Evolutionary conservation across 1,284 basidiomycete genomes (phyloP).

Genomic region (Cutaneotrichosporon dermatis): DNA sequence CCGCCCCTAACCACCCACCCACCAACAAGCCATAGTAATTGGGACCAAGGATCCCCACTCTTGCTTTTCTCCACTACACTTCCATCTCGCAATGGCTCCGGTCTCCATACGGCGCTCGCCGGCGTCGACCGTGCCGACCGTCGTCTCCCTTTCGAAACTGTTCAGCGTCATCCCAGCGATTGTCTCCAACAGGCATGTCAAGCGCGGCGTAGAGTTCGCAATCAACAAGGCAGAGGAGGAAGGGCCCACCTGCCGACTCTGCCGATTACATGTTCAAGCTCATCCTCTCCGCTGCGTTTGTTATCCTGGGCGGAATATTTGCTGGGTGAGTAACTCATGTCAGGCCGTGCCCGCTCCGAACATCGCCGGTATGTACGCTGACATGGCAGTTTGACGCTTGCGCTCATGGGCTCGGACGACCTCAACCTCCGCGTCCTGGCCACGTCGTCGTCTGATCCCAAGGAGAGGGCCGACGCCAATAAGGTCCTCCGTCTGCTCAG

Average conservation of each 20-base stretch:
- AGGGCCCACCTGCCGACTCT: slow-evolving; percentile 20
- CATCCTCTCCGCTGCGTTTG: slow-evolving; percentile 60
- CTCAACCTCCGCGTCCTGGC: slow-evolving; percentile 82
- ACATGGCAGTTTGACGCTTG: slow-evolving; percentile 64
- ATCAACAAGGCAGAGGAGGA: slow-evolving; percentile 27
- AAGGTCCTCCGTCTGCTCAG: slow-evolving; percentile 73
- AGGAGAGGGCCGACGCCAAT: slow-evolving; percentile 64
- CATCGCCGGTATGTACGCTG: too few relatives aligned
- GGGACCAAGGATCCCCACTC: neutral
- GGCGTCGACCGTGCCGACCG: slow-evolving; percentile 28
- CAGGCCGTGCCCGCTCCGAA: neutral
- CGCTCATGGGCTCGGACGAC: slow-evolving; percentile 91
- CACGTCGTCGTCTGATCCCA: slow-evolving; percentile 67
- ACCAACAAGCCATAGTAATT: neutral
- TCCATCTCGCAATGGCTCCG: slow-evolving; percentile 17
- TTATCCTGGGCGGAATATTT: slow-evolving; percentile 76
- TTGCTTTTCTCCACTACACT: neutral
- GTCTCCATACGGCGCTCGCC: slow-evolving; percentile 9
- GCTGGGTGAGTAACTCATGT: slow-evolving; percentile 60
- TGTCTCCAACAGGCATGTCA: slow-evolving; percentile 2
- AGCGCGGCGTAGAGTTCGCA: slow-evolving; percentile 5
- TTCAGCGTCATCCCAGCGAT: slow-evolving; percentile 26
- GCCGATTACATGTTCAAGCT: slow-evolving; percentile 62
- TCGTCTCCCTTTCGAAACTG: slow-evolving; percentile 39
- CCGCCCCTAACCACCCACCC: too few relatives aligned